Evolutionary conservation across 192 early-diverging fungal species (phyloP), one percentile per base, ranked within the genome.

Genomic region (Backusella morwellensis): DNA sequence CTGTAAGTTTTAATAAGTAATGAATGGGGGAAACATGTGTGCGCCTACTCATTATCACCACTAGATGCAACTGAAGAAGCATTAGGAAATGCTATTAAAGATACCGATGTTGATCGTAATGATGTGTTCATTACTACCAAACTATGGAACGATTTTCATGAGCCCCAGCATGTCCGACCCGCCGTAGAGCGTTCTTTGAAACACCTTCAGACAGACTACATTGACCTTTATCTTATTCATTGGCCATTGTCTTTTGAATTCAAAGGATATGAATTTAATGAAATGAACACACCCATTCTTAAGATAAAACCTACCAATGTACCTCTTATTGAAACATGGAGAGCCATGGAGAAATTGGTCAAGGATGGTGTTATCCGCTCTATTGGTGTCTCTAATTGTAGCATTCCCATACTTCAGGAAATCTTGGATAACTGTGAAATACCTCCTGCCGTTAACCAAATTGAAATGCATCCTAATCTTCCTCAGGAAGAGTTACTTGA

Each of bases 151-250:
- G 72, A 69, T 15, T 76, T 79, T 40, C 92, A 95, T 69, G 86
- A 86, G 0, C 87, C 90, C 14, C 85, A 93, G 71, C 81, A 90
- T 41, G 91, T 97, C 1, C 72, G 78, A 6, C 81, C 81, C n/a
- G 93, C 91, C 0, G 75, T 92, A 3, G 86, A 91, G 72, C 81
- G 81, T 15, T 91, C 94, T 7, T 86, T 96, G n/a, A 78, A 85
- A 44, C 90, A 93, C 78, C 85, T 96, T 6, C 84, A 86, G 52
- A 73, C 93, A 38, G 87, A 92, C 29, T 95, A 97, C 79, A 79
- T 97, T 32, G 95, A 97, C 75, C 74, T 96, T 59, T 93, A 95
- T 76, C 81, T 97, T 42, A 88, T 96, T 74, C 96, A 97, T 85
- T 97, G 92, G 93, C 95, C 96, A 0, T 75, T 88, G 36, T 90